Evolutionary conservation across 2,329 filamentous ascomycete genomes (phyloP).

Genomic region (Trichoderma atrobrunneum): DNA sequence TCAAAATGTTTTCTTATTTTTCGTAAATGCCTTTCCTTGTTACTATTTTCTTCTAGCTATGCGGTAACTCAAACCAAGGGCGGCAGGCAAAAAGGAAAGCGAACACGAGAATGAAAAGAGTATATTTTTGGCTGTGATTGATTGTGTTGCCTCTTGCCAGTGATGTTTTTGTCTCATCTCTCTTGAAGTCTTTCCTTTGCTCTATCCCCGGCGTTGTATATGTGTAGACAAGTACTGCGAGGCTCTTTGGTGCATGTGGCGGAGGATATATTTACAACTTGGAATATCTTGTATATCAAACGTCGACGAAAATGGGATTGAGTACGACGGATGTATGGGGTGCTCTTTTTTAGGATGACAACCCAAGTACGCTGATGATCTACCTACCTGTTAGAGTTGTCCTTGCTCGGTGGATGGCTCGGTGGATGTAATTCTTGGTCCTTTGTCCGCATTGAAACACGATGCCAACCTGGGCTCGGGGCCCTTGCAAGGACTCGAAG

Average conservation of each 20-base stretch:
- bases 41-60: conserved; percentile 36
- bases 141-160: neutral
- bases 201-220: too few species aligned
- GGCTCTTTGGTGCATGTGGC: neutral
- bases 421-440: neutral
- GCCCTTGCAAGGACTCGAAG: neutral
- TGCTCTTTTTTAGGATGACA: neutral
- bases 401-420: neutral
- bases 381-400: neutral
- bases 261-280: neutral
- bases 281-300: neutral
- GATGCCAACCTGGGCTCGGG: neutral
- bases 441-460: neutral
- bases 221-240: neutral
- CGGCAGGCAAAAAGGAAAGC: conserved; percentile 32
- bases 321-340: neutral
- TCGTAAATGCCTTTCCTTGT: conserved; percentile 35
- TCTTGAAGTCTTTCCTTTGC: neutral
- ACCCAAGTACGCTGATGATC: neutral
- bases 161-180: neutral
- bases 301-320: neutral
- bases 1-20: conserved; percentile 32
- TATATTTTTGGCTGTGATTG: conserved; percentile 29
- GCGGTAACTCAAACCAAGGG: conserved; percentile 35
- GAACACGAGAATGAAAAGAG: conserved; percentile 35